Evolutionary conservation across 441 rosid genomes (phyloP).

Genomic region (Theobroma grandiflorum): DNA sequence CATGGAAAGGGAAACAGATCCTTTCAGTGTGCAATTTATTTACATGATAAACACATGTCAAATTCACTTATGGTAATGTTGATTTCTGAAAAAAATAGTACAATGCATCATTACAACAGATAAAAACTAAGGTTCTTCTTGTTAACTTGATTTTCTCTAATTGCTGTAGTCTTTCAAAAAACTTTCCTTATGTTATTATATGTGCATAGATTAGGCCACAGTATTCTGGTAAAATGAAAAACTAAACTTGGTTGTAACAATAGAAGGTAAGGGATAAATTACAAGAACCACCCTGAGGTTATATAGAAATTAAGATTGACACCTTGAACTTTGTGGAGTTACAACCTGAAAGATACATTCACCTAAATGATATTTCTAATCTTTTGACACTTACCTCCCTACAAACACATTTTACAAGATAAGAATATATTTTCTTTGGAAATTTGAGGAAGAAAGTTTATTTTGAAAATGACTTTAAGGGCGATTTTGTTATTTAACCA

Average conservation of each 20-base stretch:
- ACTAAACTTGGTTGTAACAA: neutral
- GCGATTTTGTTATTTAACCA: neutral
- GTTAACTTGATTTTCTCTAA: constrained; percentile 9
- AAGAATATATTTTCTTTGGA: neutral
- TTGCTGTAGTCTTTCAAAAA: neutral
- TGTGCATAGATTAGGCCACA: neutral
- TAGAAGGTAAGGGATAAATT: neutral
- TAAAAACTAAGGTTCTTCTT: neutral
- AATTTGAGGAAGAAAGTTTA: neutral
- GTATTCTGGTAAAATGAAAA: neutral
- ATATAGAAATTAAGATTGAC: neutral
- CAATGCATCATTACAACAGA: neutral
- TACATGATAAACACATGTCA: neutral
- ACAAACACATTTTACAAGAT: neutral
- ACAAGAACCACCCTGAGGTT: neutral
- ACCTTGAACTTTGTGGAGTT: neutral
- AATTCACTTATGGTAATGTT: neutral
- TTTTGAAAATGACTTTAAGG: neutral
- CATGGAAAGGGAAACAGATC: neutral
- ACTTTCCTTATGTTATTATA: neutral
- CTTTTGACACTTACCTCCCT: neutral
- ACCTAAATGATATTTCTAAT: neutral
- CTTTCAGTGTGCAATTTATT: neutral
- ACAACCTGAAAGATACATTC: neutral
- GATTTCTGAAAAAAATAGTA: neutral